Percentiles rank a stretch among this genome's conserved stretches.
These are phyloP conservation scores for Hansenula anomala DNA, from an alignment of 1,139 yeast genomes.

Conservation along the genomic window DNA sequence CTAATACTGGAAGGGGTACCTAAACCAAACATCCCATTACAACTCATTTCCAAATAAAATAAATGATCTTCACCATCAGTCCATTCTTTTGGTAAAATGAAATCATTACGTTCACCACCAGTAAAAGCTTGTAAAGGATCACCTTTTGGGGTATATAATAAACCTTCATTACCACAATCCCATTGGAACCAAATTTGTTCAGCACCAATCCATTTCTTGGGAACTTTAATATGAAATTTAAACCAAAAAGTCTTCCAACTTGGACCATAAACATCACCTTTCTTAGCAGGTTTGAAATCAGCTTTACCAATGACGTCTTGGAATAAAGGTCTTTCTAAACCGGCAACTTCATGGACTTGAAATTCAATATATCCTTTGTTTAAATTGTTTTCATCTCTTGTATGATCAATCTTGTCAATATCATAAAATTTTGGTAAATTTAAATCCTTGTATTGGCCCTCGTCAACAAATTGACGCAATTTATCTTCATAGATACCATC, in stretches of 20 bases:
- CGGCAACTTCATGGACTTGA: conserved; percentile 28
- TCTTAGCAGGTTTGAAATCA: conserved; percentile 43
- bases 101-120: conserved; percentile 79
- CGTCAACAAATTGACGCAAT: conserved; percentile 72
- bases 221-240: conserved; percentile 57
- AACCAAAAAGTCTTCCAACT: conserved; percentile 98
- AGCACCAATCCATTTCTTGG: conserved; percentile 49
- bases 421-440: conserved; percentile 85
- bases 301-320: conserved; percentile 52
- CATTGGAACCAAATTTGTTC: conserved; percentile 67
- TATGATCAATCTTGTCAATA: conserved; percentile 43
- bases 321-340: conserved; percentile 62
- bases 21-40: conserved; percentile 93
- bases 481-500: conserved; percentile 75
- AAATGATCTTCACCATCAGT: conserved; percentile 38
- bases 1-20: conserved; percentile 58
- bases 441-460: conserved; percentile 56
- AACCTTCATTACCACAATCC: conserved; percentile 86
- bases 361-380: conserved; percentile 30
- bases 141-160: conserved; percentile 66
- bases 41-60: conserved; percentile 84
- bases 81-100: conserved; percentile 50
- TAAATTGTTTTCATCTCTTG: conserved; percentile 18
- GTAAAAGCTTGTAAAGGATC: conserved; percentile 78
- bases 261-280: conserved; percentile 85